These are phyloP conservation scores for Echites panduratus DNA, from an alignment of 257 asterid species.

Conservation along the genomic window DNA sequence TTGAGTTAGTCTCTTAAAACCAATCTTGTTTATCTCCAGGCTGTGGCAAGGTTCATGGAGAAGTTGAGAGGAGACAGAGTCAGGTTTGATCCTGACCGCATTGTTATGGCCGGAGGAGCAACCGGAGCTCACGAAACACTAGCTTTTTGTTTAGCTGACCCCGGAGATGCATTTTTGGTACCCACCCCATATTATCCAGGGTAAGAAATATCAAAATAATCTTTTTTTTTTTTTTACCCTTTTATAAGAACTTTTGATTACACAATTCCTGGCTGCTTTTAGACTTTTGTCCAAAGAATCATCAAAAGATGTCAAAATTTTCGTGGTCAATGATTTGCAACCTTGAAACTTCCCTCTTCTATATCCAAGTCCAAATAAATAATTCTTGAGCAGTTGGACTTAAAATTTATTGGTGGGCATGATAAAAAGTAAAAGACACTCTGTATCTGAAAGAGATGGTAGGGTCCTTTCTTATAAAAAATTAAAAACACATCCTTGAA, in stretches of 20 bases:
- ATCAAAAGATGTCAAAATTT: background rate
- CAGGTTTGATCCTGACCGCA: conserved; percentile 56
- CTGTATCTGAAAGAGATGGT: conserved; percentile 5
- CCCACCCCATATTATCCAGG: conserved; percentile 91
- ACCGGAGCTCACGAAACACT: conserved; percentile 77
- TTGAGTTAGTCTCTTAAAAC: background rate
- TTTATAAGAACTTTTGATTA: background rate
- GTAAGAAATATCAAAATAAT: conserved; percentile 29
- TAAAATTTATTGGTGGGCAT: conserved; percentile 26
- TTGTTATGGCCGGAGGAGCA: conserved; percentile 90
- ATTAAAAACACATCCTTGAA: conserved; percentile 1
- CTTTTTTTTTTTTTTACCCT: background rate
- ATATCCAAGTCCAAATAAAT: background rate
- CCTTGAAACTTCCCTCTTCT: background rate
- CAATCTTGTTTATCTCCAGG: conserved; percentile 30
- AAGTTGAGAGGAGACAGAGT: conserved; percentile 64
- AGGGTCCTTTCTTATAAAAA: no score
- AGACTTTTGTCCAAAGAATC: background rate
- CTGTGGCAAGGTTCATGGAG: conserved; percentile 84
- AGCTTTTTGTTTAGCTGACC: conserved; percentile 81
- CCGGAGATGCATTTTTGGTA: conserved; percentile 74
- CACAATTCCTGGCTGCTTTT: background rate
- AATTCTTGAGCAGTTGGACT: background rate
- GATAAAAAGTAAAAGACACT: background rate
- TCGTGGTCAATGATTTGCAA: conserved; percentile 1